Conservation (phyloP, 2,329 filamentous ascomycete species). For the Colletotrichum scovillei region DNA sequence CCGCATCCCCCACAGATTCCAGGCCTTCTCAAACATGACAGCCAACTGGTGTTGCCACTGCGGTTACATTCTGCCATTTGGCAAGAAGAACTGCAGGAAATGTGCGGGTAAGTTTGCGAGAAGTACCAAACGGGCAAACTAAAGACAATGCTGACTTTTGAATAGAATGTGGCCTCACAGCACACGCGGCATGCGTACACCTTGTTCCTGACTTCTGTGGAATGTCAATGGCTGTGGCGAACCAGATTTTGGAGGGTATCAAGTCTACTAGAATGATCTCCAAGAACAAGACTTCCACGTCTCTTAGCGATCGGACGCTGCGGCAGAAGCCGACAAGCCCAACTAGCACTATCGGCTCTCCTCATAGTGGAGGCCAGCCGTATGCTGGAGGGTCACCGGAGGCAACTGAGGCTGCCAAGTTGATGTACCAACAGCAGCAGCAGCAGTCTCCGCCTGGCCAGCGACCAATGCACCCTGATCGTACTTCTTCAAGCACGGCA, state of each 20-base stretch:
- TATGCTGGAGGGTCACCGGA: conserved; percentile 52
- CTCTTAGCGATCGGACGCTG: conserved; percentile 75
- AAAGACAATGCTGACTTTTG: conserved; percentile 41
- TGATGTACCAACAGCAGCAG: conserved; percentile 61
- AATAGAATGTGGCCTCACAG: conserved; percentile 89
- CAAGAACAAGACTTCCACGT: conserved; percentile 64
- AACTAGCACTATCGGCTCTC: conserved; percentile 49
- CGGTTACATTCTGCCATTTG: conserved; percentile 93
- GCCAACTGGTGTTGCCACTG: conserved; percentile 99
- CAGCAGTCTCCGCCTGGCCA: conserved; percentile 59
- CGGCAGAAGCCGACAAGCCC: conserved; percentile 63
- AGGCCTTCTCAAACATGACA: conserved; percentile 95
- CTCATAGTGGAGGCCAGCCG: conserved; percentile 36
- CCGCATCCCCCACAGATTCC: conserved; percentile 96
- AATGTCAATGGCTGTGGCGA: conserved; percentile 98
- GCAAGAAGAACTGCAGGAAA: conserved; percentile 93
- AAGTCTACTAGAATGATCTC: conserved; percentile 79
- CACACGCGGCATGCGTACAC: conserved; percentile 91
- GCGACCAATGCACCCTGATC: conserved; percentile 62
- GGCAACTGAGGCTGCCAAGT: conserved; percentile 72
- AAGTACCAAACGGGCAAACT: not conserved
- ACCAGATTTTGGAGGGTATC: conserved; percentile 90
- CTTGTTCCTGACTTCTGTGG: conserved; percentile 98
- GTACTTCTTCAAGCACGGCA: conserved; percentile 63
- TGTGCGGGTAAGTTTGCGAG: conserved; percentile 77